Conservation (phyloP, 1,284 basidiomycete genomes). For the Moesziomyces globuligerus region DNA sequence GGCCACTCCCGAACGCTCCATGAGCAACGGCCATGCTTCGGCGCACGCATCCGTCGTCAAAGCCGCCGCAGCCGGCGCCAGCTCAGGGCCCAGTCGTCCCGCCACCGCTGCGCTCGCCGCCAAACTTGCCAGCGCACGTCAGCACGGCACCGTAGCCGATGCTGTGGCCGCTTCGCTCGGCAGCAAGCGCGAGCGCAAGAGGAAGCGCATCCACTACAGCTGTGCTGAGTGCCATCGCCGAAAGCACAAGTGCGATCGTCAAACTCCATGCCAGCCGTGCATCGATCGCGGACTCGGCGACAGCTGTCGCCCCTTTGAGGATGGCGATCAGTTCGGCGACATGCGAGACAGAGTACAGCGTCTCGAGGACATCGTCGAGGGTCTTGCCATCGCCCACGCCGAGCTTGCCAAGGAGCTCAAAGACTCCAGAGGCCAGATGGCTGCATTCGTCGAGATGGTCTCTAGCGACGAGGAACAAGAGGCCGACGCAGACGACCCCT, state of each 20-base stretch:
- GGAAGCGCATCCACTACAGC: slow-evolving; percentile 63
- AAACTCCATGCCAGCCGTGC: slow-evolving; percentile 62
- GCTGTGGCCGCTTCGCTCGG: slow-evolving; percentile 57
- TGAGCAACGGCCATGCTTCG: slow-evolving; percentile 18
- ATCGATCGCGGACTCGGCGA: slow-evolving; percentile 62
- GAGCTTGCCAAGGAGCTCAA: slow-evolving; percentile 56
- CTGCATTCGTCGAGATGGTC: slow-evolving; percentile 41
- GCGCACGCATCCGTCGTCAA: slow-evolving; percentile 16
- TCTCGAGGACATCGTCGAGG: slow-evolving; percentile 64
- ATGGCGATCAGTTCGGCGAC: slow-evolving; percentile 63
- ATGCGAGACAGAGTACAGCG: slow-evolving; percentile 59
- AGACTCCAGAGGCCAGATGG: slow-evolving; percentile 36
- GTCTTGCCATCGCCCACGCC: slow-evolving; percentile 59
- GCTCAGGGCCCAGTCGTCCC: slow-evolving; percentile 22
- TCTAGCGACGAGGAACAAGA: slow-evolving; percentile 46
- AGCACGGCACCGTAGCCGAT: slow-evolving; percentile 53
- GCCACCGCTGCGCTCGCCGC: slow-evolving; percentile 33
- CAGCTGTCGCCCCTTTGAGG: slow-evolving; percentile 58
- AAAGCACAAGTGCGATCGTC: slow-evolving; percentile 64
- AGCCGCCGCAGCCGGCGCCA: slow-evolving; percentile 33
- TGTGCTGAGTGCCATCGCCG: slow-evolving; percentile 64
- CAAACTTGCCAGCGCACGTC: slow-evolving; percentile 29
- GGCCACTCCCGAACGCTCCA: slow-evolving; percentile 33
- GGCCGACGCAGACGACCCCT: slow-evolving; percentile 18
- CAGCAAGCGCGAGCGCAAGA: slow-evolving; percentile 54